Percentiles rank a stretch among this genome's conserved stretches.
phyloP scores from a whole-genome alignment of 202 grass and related monocot species.

The Zoysia matrella region DNA sequence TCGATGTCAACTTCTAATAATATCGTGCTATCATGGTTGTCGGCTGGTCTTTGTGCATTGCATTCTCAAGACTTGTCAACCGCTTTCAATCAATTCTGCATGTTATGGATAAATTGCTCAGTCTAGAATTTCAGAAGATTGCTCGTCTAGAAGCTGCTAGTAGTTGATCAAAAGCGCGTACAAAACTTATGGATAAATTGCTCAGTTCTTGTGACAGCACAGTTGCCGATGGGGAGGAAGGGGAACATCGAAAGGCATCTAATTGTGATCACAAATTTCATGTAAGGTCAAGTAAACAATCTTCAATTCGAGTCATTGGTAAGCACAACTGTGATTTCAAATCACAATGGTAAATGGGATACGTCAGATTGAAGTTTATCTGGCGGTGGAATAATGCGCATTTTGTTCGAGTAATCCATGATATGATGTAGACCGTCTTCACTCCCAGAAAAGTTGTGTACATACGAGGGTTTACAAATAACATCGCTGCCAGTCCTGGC shows the following conservation, averaged over 20 bases:
- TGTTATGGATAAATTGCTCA: background rate
- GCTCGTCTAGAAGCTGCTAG: too few species aligned
- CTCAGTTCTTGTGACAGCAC: background rate
- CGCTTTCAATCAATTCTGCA: background rate
- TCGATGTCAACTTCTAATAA: background rate
- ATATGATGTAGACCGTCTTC: conserved; percentile 1
- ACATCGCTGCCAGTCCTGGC: conserved; percentile 2
- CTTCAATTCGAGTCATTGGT: background rate
- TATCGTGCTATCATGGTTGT: background rate
- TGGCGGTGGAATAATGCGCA: too few species aligned
- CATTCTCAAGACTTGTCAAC: background rate
- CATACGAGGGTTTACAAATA: conserved; percentile 10
- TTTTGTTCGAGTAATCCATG: background rate
- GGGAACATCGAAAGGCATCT: background rate
- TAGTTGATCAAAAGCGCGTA: too few species aligned
- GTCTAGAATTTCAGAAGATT: too few species aligned
- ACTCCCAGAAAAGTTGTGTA: conserved; percentile 2
- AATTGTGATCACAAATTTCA: background rate
- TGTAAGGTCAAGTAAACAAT: background rate
- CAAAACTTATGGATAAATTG: background rate
- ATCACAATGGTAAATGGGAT: background rate
- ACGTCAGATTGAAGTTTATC: too few species aligned
- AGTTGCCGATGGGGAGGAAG: background rate
- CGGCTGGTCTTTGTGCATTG: too few species aligned
- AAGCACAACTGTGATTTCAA: background rate